A percentile compares a stretch with the other conserved stretches of the same genome.
Conservation (phyloP, 1,284 basidiomycete genomes). For the Dichomitus squalens region DNA sequence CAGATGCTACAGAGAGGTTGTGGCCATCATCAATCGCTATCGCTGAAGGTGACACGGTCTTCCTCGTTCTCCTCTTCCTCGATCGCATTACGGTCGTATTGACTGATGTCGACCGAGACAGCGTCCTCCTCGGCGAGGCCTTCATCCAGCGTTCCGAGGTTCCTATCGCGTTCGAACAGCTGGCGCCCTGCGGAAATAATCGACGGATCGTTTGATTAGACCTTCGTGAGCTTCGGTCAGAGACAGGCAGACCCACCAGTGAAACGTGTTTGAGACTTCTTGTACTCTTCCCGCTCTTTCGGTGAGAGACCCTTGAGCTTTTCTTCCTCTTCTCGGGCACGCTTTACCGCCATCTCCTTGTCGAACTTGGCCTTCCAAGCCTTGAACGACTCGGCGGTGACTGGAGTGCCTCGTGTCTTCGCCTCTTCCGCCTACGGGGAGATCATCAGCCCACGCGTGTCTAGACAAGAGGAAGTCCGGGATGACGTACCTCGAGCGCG, state of each 20-base stretch:
- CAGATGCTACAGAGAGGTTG: constrained; percentile 17
- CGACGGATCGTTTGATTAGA: constrained; percentile 7
- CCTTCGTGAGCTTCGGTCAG: not conserved
- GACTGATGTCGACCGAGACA: constrained; percentile 83
- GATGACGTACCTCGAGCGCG: constrained; percentile 66
- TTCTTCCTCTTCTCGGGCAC: constrained; percentile 80
- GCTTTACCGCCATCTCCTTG: constrained; percentile 61
- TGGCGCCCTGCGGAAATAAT: constrained; percentile 68
- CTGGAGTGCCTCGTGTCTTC: constrained; percentile 87
- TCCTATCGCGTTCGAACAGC: constrained; percentile 82
- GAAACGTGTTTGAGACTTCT: constrained; percentile 62
- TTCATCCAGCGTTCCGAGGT: constrained; percentile 72
- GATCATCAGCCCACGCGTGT: not conserved
- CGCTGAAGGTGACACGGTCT: constrained; percentile 71
- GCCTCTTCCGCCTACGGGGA: constrained; percentile 78
- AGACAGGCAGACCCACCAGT: constrained; percentile 55
- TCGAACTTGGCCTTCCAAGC: constrained; percentile 84
- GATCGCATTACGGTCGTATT: constrained; percentile 75
- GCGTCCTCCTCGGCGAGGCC: constrained; percentile 80
- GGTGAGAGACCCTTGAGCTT: constrained; percentile 72
- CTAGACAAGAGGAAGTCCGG: not conserved
- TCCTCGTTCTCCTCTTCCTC: constrained; percentile 67
- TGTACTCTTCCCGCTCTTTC: constrained; percentile 91
- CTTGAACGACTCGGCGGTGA: constrained; percentile 82
- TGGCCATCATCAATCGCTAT: constrained; percentile 66